Base-by-base conservation (phyloP, 352 stramenopile species). In the Phytophthora niederhauseri region DNA sequence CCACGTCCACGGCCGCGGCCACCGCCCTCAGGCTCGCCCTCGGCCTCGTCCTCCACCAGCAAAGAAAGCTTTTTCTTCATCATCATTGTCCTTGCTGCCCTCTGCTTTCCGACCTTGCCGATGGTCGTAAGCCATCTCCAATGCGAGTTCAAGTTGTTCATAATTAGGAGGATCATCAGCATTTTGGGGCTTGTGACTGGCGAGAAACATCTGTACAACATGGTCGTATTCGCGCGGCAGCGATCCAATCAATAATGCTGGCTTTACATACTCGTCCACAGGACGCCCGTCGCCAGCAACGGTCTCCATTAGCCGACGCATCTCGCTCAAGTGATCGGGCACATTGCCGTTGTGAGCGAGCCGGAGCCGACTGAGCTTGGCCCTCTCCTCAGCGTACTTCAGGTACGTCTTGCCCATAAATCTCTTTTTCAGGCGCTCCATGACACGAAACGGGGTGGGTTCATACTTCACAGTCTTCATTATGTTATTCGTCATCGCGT, bases 1-100 rank as follows among this genome's bases (percentile, higher is more conserved):
- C 49, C 22, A 45, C 59, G 48, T 51, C 59, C 49, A 24, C 31
- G 36, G 15, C 38, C 38, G 17, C 15, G 38, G 22, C 15, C 38
- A n/a, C n/a, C n/a, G n/a, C n/a, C n/a, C n/a, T n/a, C n/a, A n/a
- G n/a, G n/a, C n/a, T 3, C 38, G 38, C 22, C 38, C 38, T 22
- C 14, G 38, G 3, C 17, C 15, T 3, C 41, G 2, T 6, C 41
- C 41, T 48, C 41, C 41, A 22, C 41, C 7, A 48, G 41, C 50
- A 54, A 54, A 51, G 19, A 43, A 48, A 3, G 46, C 57, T 1
- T 65, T 65, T 20, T 65, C 30, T 57, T 65, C 58, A 26, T 65
- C 58, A 11, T 22, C 5, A 12, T 36, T 17, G n/a, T 14, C 17
- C 52, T 46, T 51, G 14, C 5, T 14, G 8, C 15, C 48, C 22